Evolutionary conservation across 495 filamentous ascomycete genomes (phyloP), one percentile per base, ranked within the genome.

Genomic region (Lasiosphaeriaceae sp.): DNA sequence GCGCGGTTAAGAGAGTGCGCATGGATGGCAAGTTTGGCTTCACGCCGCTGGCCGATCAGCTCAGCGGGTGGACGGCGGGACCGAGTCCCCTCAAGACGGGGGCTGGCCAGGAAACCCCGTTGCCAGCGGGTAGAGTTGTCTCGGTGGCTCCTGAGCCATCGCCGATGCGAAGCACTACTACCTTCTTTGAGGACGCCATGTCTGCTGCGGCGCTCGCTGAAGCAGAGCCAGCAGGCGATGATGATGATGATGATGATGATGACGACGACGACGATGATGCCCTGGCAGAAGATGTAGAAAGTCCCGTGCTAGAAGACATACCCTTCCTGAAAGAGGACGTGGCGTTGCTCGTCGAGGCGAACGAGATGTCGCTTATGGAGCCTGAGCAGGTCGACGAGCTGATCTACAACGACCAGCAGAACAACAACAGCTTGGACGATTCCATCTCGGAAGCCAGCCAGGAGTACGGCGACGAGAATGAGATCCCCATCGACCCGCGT

Each of bases 401-500:
- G 9, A 54, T 59, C n/a, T 47, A 50, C 48, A 31, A 22, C 20
- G 39, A 47, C 21, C 39, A 55, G n/a, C 20, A 29, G 7, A 48
- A 60, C 20, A 50, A 44, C 23, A 55, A 57, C 11, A 56, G 31
- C 19, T 58, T 63, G 16, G 75, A 77, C 11, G 74, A 76, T 45
- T 67, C 78, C 0, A 54, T 75, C 16, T 86, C 82, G 1, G 81
- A 84, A 43, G 76, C 80, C 4, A 85, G 83, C 59, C 77, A 85
- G 60, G 81, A 84, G 52, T 85, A 85, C 57, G 82, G 77, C 19
- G 83, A 86, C 58, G 83, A 86, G 59, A 86, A 86, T 60, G 76
- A 70, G 1, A 66, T 80, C 6, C 82, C 81, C 17, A 74, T 82
- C 31, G 79, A 85, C 48, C 77, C 81, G 11, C 64, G 65, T 35